phyloP scores from a whole-genome alignment of 305 asterid genomes.

The Solanum hybrid region DNA sequence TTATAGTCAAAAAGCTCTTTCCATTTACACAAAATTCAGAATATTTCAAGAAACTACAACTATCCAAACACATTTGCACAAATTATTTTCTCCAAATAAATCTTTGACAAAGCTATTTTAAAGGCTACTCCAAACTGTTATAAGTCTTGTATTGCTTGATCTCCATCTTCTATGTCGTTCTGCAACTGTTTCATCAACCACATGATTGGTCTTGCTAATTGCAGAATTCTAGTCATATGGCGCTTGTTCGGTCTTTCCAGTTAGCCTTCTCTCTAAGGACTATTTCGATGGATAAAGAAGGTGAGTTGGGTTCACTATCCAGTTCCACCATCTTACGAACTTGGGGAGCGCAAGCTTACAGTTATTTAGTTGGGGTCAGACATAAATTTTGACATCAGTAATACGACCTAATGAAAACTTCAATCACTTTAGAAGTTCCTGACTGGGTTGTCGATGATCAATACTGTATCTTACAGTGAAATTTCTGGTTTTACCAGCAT shows the following conservation, averaged over 20 bases:
- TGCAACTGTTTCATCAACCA: background rate
- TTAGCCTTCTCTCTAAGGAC: slow-evolving; percentile 40
- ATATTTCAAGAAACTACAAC: background rate
- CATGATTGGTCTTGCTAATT: background rate
- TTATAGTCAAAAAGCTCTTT: background rate
- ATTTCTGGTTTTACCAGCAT: background rate
- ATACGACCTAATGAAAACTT: background rate
- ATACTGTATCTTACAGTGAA: background rate
- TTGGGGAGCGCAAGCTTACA: background rate
- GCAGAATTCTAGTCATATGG: slow-evolving; percentile 38
- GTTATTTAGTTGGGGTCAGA: background rate
- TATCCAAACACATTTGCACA: background rate
- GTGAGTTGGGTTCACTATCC: slow-evolving; percentile 20
- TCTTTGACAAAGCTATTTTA: background rate
- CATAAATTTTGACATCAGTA: background rate
- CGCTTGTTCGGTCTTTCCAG: slow-evolving; percentile 41
- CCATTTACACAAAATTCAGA: background rate
- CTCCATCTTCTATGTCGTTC: background rate
- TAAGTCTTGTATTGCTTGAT: background rate
- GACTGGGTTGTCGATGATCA: background rate
- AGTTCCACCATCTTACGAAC: background rate
- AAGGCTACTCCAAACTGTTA: background rate
- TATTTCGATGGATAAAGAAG: slow-evolving; percentile 30
- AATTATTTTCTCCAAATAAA: background rate
- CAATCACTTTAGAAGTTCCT: background rate